Conservation (phyloP, 768 basidiomycete genomes). For the Boletus rufocinnamomeus region DNA sequence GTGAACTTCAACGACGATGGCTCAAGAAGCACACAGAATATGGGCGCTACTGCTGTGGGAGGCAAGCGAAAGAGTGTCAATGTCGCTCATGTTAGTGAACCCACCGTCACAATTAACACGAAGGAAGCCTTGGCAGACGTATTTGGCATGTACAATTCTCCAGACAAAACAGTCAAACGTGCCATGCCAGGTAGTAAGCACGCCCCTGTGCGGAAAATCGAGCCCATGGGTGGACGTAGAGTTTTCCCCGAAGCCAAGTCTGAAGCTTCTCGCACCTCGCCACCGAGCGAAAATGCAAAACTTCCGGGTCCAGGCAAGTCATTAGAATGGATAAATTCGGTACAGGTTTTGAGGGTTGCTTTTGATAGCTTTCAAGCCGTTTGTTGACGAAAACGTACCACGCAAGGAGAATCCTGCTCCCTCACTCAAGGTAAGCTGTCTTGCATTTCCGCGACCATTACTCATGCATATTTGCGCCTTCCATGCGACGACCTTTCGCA, state of each 20-base stretch:
- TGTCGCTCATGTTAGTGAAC: conserved; percentile 54
- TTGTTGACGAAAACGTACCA: conserved; percentile 60
- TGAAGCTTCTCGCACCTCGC: conserved; percentile 39
- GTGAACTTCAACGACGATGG: conserved; percentile 67
- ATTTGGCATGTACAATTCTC: conserved; percentile 94
- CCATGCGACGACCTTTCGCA: not conserved
- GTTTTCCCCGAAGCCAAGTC: conserved; percentile 27
- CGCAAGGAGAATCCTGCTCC: conserved; percentile 46
- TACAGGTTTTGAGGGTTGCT: conserved; percentile 7
- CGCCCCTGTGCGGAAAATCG: conserved; percentile 68
- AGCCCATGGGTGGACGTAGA: conserved; percentile 46
- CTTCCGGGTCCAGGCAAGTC: conserved; percentile 41
- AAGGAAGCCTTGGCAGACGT: conserved; percentile 94
- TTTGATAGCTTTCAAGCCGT: conserved; percentile 56
- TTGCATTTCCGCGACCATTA: conserved; percentile 4
- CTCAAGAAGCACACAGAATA: conserved; percentile 44
- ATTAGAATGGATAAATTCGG: conserved; percentile 21
- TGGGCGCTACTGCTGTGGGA: conserved; percentile 32
- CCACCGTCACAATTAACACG: conserved; percentile 95
- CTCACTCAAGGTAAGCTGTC: conserved; percentile 18
- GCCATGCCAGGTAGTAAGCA: conserved; percentile 67
- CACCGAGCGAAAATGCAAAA: conserved; percentile 27
- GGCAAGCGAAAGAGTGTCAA: conserved; percentile 47
- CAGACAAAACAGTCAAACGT: conserved; percentile 68
- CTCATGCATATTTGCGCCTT: conserved; percentile 10